Conservation (phyloP, 768 basidiomycete genomes). For the Pholiota microspora region DNA sequence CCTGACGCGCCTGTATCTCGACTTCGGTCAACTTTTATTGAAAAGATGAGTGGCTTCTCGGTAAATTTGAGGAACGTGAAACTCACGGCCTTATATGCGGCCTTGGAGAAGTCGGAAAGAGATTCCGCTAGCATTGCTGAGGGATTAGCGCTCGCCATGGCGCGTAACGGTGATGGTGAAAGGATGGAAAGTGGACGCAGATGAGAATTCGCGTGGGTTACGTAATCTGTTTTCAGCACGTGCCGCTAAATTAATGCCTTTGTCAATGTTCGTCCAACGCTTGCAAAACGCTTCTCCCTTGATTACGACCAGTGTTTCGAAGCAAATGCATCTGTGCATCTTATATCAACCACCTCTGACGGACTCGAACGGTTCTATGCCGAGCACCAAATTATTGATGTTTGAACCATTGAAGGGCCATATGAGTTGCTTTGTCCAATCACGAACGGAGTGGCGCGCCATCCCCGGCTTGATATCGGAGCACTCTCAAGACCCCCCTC, state of each 20-base stretch:
- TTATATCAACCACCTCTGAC: no score
- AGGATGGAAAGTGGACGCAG: neutral
- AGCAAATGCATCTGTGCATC: no score
- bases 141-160: slow-evolving; percentile 19
- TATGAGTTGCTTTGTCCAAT: no score
- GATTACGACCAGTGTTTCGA: no score
- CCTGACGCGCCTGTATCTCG: slow-evolving; percentile 53
- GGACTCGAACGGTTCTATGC: no score
- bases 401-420: no score
- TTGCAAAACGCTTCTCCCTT: no score
- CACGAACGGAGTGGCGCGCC: no score
- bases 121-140: slow-evolving; percentile 28
- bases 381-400: no score
- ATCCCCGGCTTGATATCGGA: no score
- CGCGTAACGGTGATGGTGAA: neutral
- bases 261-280: no score
- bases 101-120: slow-evolving; percentile 26
- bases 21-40: slow-evolving; percentile 46
- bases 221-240: slow-evolving; percentile 3
- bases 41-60: neutral
- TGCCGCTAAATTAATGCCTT: neutral
- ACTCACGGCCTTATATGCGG: slow-evolving; percentile 29
- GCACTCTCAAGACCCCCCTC: no score
- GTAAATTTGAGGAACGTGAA: neutral
- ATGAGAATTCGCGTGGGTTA: neutral